Conservation (phyloP, 2,329 filamentous ascomycete genomes). For the Pseudogymnoascus sp. region DNA sequence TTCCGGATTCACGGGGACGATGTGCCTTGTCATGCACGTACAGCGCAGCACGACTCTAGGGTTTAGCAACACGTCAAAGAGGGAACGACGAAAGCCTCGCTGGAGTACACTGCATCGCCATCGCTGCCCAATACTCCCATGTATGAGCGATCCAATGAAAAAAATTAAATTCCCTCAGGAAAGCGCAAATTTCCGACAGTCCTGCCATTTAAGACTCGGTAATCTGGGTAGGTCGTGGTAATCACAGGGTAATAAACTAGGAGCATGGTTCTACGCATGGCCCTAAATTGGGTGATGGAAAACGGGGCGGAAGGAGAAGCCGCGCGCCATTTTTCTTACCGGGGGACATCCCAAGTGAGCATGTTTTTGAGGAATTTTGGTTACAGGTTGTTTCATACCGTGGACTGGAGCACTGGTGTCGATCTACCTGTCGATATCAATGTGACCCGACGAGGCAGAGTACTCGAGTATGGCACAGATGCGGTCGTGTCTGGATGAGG, state of each 20-base stretch:
- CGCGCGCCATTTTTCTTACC: background rate
- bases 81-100: background rate
- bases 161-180: background rate
- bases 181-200: background rate
- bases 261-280: conserved; percentile 8
- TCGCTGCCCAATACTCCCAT: conserved; percentile 7
- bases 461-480: background rate
- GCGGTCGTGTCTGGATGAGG: background rate
- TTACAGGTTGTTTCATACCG: conserved; percentile 7
- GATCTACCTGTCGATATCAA: background rate
- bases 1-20: conserved; percentile 5
- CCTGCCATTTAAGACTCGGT: background rate
- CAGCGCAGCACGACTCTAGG: conserved; percentile 2
- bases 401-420: background rate
- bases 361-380: background rate
- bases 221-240: background rate
- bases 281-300: conserved; percentile 2
- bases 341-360: background rate
- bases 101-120: background rate
- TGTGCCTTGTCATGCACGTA: conserved; percentile 8
- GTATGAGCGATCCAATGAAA: background rate
- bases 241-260: background rate
- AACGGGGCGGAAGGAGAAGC: conserved; percentile 5
- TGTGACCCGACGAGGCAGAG: background rate
- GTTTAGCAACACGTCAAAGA: conserved; percentile 5